Base-by-base conservation (phyloP, 176 grass and related monocot species). In the Themeda triandra region DNA sequence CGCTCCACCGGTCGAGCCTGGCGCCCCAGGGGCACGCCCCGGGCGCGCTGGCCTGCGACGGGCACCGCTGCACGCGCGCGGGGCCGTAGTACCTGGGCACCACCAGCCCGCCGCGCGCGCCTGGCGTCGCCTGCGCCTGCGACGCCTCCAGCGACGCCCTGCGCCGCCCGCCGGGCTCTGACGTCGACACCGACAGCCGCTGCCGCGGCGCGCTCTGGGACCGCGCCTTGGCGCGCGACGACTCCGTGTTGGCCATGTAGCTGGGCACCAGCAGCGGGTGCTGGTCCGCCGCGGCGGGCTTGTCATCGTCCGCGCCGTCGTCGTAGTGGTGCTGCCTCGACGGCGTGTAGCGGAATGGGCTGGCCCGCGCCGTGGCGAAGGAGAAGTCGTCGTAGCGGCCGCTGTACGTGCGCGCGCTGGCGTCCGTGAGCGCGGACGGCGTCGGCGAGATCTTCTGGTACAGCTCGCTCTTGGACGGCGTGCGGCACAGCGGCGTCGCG, bases 201-300 rank as follows among this genome's bases (percentile, higher is more conserved):
- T 95, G 93, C 74, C 87, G 53, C 0, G 93, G 93, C 56, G 90
- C 90, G 82, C 93, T 95, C 69, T 95, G 93, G 18, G 93, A 95
- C 56, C 93, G 73, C 24, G 86, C 82, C 83, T 95, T 95, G 72
- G 93, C 93, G 39, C 88, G 85, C 45, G 93, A 95, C 13, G 93
- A 92, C 85, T 95, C 76, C 75, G 93, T 95, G 83, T 95, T 95
- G 9, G 88, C 89, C 93, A 95, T 95, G 88, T 95, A 95, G 89
- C 80, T 95, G 4, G 93, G 93, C 56, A 89, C 88, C 11, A 91
- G 66, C 10, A 91, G 41, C 45, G 88, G 66, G 79, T 89, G n/a
- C n/a, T n/a, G 87, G 15, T 91, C 90, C 6, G 28, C 46, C 27
- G 28, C 37, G 15, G 44, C 36, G 33, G 35, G 4, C 73, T n/a